Percentiles rank a stretch among this genome's conserved stretches.
These are phyloP conservation scores for Dendrobium chrysotoxum DNA, from an alignment of 106 monocot species.

Conservation along the genomic window DNA sequence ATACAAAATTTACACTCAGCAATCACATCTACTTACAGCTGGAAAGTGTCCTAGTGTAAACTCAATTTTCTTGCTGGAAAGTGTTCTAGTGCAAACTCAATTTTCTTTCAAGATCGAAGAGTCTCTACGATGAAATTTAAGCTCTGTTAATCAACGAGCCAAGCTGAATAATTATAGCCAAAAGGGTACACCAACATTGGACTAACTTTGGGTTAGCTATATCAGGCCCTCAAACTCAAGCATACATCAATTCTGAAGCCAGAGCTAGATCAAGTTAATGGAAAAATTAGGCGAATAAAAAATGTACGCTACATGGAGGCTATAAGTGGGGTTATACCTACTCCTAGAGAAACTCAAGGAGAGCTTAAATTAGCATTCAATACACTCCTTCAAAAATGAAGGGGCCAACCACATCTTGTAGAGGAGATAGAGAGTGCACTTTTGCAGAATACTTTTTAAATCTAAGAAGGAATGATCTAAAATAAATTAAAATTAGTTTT, in stretches of 20 bases:
- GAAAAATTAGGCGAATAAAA: neutral
- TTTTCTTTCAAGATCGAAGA: too few relatives aligned
- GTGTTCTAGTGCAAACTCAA: too few relatives aligned
- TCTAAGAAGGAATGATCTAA: neutral
- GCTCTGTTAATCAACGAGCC: too few relatives aligned
- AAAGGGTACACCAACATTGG: too few relatives aligned
- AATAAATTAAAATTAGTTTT: neutral
- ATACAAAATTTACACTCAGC: too few relatives aligned
- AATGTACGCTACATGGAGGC: neutral
- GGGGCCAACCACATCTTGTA: neutral
- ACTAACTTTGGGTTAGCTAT: too few relatives aligned
- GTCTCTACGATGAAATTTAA: too few relatives aligned
- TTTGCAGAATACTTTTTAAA: neutral
- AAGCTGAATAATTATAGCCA: too few relatives aligned
- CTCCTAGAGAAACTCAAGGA: neutral
- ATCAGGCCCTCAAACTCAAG: too few relatives aligned
- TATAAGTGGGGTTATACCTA: neutral
- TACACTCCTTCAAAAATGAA: neutral
- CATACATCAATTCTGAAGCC: neutral
- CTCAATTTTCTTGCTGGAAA: too few relatives aligned
- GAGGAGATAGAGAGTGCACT: neutral
- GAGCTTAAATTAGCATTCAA: neutral
- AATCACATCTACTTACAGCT: too few relatives aligned
- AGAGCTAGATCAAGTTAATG: neutral
- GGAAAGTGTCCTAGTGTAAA: too few relatives aligned